Percentiles rank a stretch among this genome's conserved stretches.
Conservation (phyloP, 306 rosid genomes). For the Arachis stenosperma region DNA sequence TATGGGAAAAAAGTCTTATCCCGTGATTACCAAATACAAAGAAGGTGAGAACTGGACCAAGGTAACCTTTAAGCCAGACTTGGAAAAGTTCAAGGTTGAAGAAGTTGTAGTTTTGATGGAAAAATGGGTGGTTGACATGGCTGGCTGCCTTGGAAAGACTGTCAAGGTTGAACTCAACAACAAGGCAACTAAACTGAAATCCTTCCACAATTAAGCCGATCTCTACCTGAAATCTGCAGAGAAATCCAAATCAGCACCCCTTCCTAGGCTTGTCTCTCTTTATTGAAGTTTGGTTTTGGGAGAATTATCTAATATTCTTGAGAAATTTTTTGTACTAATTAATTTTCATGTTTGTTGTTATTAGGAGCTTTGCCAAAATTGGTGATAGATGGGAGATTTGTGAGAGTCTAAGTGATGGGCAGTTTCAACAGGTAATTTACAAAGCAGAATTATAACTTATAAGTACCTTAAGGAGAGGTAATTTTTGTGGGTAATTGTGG, state of each 20-base stretch:
- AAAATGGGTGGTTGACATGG: conserved; percentile 73
- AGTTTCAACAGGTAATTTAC: conserved; percentile 81
- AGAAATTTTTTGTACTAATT: no score
- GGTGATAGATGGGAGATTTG: conserved; percentile 33
- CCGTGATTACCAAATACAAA: conserved; percentile 78
- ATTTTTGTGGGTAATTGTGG: background rate
- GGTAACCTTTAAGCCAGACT: conserved; percentile 90
- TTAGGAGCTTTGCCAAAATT: no score
- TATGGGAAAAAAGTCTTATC: conserved; percentile 80
- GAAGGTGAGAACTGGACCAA: conserved; percentile 86
- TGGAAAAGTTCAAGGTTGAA: conserved; percentile 82
- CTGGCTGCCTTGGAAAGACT: conserved; percentile 35
- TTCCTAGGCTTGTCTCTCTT: conserved; percentile 58
- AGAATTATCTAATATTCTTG: no score
- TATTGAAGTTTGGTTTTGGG: no score
- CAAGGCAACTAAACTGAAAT: conserved; percentile 52
- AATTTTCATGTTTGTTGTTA: no score
- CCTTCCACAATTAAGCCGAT: conserved; percentile 79
- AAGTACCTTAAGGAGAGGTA: background rate
- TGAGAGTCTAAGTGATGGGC: conserved; percentile 87
- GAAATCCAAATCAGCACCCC: conserved; percentile 49
- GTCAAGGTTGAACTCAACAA: conserved; percentile 93
- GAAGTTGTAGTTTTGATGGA: conserved; percentile 98
- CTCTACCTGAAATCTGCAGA: conserved; percentile 73
- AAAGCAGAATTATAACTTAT: background rate